A percentile compares a stretch with the other conserved stretches of the same genome.
Conservation (phyloP, 495 filamentous ascomycete species). For the Neurospora sp. region DNA sequence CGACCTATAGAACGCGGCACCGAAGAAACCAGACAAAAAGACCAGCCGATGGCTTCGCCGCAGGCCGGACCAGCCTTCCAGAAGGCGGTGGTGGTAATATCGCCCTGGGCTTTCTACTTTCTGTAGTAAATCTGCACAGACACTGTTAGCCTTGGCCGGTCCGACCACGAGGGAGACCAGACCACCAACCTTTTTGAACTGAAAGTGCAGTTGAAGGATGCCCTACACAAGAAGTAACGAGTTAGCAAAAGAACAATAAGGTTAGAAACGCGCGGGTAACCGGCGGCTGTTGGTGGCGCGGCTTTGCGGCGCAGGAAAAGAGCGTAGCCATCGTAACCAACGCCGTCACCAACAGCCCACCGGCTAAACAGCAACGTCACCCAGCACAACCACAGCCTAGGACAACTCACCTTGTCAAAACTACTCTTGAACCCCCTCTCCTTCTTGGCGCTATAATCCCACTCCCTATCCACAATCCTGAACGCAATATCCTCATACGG, state of each 20-base stretch:
- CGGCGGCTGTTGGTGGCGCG: constrained; percentile 1
- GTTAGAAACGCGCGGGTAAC: background rate
- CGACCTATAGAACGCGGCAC: background rate
- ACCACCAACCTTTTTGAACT: constrained; percentile 70
- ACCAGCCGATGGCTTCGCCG: background rate
- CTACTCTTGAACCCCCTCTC: constrained; percentile 93
- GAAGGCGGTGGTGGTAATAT: background rate
- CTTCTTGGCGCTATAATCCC: constrained; percentile 94
- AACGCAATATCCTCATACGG: constrained; percentile 98
- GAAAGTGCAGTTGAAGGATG: constrained; percentile 94
- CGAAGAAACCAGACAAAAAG: background rate
- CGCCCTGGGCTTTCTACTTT: constrained; percentile 34
- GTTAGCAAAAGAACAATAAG: constrained; percentile 2
- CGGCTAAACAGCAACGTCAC: background rate
- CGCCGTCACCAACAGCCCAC: constrained; percentile 1
- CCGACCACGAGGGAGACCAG: background rate
- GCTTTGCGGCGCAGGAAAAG: constrained; percentile 3
- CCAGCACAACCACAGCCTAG: constrained; percentile 3
- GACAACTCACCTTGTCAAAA: constrained; percentile 79
- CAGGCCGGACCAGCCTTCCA: background rate
- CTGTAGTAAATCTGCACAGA: constrained; percentile 52
- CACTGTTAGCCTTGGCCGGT: constrained; percentile 27
- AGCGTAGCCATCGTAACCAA: background rate
- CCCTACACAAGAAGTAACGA: constrained; percentile 45
- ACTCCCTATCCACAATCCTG: constrained; percentile 96